A percentile compares a stretch with the other conserved stretches of the same genome.
These are phyloP conservation scores for Neonectria faginata DNA, from an alignment of 2,329 filamentous ascomycete species.

Conservation along the genomic window DNA sequence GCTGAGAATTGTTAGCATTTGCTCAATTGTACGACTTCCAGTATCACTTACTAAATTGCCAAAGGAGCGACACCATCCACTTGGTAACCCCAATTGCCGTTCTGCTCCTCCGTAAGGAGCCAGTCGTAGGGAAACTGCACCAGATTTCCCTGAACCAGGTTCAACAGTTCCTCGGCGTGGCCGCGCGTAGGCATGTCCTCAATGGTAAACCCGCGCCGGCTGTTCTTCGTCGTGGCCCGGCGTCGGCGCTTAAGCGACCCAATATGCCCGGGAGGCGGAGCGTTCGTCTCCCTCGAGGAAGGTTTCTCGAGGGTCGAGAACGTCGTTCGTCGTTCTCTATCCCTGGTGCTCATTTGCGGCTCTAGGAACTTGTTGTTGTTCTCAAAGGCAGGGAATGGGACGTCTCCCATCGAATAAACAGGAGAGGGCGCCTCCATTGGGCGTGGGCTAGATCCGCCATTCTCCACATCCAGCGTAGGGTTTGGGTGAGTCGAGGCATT, in stretches of 20 bases:
- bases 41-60: constrained; percentile 89
- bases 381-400: constrained; percentile 63
- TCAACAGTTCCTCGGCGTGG: constrained; percentile 85
- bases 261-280: constrained; percentile 48
- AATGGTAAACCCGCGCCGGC: constrained; percentile 70
- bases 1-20: constrained; percentile 48
- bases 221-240: constrained; percentile 77
- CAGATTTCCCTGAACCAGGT: constrained; percentile 86
- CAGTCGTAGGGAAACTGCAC: constrained; percentile 97
- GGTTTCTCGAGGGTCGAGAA: constrained; percentile 67
- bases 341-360: constrained; percentile 52
- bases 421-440: constrained; percentile 56
- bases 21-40: not conserved
- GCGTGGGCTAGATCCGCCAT: constrained; percentile 35
- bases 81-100: constrained; percentile 96
- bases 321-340: constrained; percentile 64
- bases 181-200: constrained; percentile 82
- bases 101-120: constrained; percentile 89
- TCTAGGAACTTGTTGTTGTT: constrained; percentile 50
- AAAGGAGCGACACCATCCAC: constrained; percentile 95
- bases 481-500: constrained; percentile 28
- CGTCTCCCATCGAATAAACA: constrained; percentile 56
- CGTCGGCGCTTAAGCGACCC: constrained; percentile 71
- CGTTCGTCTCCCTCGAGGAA: constrained; percentile 51
- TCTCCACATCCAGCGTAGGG: constrained; percentile 44